Base-by-base conservation (phyloP, 495 filamentous ascomycete genomes). In the Beverwykella pulmonaria region DNA sequence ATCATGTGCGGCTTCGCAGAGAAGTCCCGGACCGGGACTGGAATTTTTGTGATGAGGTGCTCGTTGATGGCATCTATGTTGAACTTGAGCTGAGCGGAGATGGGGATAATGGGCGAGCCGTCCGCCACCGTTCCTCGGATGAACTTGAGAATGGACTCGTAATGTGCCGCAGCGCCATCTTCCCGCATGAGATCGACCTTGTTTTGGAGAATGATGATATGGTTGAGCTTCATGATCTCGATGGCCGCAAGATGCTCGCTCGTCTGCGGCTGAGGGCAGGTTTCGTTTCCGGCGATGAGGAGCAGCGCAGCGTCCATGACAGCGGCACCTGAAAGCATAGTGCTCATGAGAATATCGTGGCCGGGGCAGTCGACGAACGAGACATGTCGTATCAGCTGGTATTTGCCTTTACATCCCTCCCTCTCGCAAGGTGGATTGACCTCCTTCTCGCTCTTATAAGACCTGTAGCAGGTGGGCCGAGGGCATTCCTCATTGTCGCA, bases 261-360 rank as follows among this genome's bases (percentile, higher is more conserved):
- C 14, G 94, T 98, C 75, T 98, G 94, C n/a, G 94, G 94, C 78
- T 98, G 94, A 20, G 94, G 94, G 79, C 94, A 97, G 19, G 90
- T 89, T 90, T 98, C 94, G 82, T 98, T 98, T 81, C 94, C 95
- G 65, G 94, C 95, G 75, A 98, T 97, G 46, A 98, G 83, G 30
- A 98, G 86, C 30, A 98, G 84, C 32, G 95, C 95, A 53, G 94
- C 94, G 78, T 98, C 94, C 94, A 98, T 98, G 83, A 98, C 94
- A 47, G 94, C 94, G 73, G 94, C 94, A 74, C 94, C 95, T 75
- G 94, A 98, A 80, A 98, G 88, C 94, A 98, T 98, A 63, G 94
- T 98, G 79, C 93, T 97, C 94, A 98, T 98, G 74, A 98, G 92
- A 91, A 98, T 98, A 80, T 98, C 94, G 88, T 98, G 94, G 79